Evolutionary conservation across 805 yeast species (phyloP).

Genomic region (Scheffersomyces ergatensis): DNA sequence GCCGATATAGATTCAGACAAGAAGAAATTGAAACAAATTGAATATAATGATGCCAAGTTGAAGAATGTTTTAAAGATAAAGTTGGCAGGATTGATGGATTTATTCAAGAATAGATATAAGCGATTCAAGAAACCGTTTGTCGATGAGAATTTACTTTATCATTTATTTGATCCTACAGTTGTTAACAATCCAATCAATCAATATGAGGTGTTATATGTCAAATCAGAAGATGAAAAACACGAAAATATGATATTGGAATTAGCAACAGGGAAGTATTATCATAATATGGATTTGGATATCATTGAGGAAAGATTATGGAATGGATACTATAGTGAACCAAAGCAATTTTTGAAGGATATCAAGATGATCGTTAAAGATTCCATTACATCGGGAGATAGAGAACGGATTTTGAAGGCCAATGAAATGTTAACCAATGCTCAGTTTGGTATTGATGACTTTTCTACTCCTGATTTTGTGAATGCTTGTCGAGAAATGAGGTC

Average conservation of each 20-base stretch:
- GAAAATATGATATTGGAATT: constrained; percentile 81
- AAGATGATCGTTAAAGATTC: constrained; percentile 83
- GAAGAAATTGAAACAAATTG: constrained; percentile 48
- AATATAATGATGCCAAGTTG: constrained; percentile 71
- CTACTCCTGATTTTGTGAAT: constrained; percentile 63
- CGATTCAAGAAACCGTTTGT: constrained; percentile 87
- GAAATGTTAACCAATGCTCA: constrained; percentile 97
- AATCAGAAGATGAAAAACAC: constrained; percentile 40
- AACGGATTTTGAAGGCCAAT: constrained; percentile 74
- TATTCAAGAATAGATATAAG: constrained; percentile 82
- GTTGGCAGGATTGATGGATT: constrained; percentile 83
- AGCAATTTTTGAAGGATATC: constrained; percentile 81
- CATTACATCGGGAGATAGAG: constrained; percentile 73
- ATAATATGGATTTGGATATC: constrained; percentile 90
- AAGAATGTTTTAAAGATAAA: constrained; percentile 84
- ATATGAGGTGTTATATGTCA: constrained; percentile 42
- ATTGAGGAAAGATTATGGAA: constrained; percentile 96
- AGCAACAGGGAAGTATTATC: constrained; percentile 66
- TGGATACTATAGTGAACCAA: constrained; percentile 91
- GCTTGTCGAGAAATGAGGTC: constrained; percentile 73
- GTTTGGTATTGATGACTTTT: constrained; percentile 89
- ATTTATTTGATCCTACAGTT: constrained; percentile 68
- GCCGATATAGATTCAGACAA: constrained; percentile 33
- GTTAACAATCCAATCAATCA: constrained; percentile 32
- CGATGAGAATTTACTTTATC: constrained; percentile 71